Base-by-base conservation (phyloP, 164 flowering plant species). In the Vitis rotundifolia region DNA sequence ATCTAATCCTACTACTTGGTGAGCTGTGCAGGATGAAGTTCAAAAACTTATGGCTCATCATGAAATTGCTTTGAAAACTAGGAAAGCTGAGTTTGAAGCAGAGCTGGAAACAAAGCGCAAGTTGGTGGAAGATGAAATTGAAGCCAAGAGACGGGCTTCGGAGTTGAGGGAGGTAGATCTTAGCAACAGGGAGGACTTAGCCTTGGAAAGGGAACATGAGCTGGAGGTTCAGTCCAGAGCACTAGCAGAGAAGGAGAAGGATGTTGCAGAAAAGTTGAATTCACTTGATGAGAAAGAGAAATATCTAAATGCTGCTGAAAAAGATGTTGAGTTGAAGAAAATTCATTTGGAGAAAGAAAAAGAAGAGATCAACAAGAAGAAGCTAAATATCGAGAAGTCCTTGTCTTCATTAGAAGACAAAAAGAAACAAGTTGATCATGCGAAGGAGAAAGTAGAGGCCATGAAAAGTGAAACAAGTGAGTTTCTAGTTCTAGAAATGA, bases 141-240 rank as follows among this genome's bases (percentile, higher is more conserved):
- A 89, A 61, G 61, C 74, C 62, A 88, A 86, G 80, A 86, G 95
- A 76, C 84, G 94, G 56, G 87, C 81, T 61, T 90, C 82, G 87
- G 97, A 92, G 78, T 79, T 90, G 77, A 85, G 79, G 79, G 99
- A 93, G 77, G 73, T 88, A 59, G 96, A 96, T 76, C 75, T 93
- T 47, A 76, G 64, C 28, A 85, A 85, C n/a, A 78, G 78, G 69
- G 97, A 92, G 73, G 95, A 92, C 49, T 63, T 71, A 5, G 51
- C 89, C 9, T 26, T 51, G 49, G 94, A 88, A 69, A 87, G 64
- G 81, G 90, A 85, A 71, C 87, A 82, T 73, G 97, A 96, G 0
- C 69, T 91, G 75, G 89, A 87, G 59, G 72, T 75, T 66, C 81
- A 78, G 68, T 80, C 83, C 8, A 81, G 73, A 68, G 79, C 68